Base-by-base conservation (phyloP, 768 basidiomycete species). In the Neoboletus magnificus region DNA sequence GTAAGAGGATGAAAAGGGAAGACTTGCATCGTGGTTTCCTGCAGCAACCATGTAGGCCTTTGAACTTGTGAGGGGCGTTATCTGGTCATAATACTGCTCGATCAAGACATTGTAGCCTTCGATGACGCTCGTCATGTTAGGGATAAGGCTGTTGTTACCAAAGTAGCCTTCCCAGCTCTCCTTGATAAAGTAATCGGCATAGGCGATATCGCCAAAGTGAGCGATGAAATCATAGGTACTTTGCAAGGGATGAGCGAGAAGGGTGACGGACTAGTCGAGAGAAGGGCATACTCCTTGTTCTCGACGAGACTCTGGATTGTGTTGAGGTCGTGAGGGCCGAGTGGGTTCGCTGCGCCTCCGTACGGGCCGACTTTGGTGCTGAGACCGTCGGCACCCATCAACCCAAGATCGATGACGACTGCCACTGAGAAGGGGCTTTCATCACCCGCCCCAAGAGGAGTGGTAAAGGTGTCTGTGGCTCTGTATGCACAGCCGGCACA, bases 101-200 rank as follows among this genome's bases (percentile, higher is more conserved):
- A 65, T 50, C 40, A 69, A 37, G 25, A 48, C 56, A 2, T 68
- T 67, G 33, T 67, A 68, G 18, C 67, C 65, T 0, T 69, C 55
- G 7, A 62, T 15, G 12, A 65, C 54, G 37, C 65, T 65, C 11
- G 67, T 69, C 57, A 51, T 47, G 30, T 68, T 68, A 0, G 61
- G 63, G 36, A 68, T 59, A 2, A 67, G 58, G 42, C 61, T 69
- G 33, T 65, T 15, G 22, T 62, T 69, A 5, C 67, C 67, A 41
- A 68, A 68, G 52, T 68, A 69, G 27, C 67, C 67, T 44, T 68
- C 12, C 67, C 67, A 68, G n/a, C 67, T 68, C 39, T 68, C 67
- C 15, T 58, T 61, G 42, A 68, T 65, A 20, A 68, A 67, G 54
- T 69, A 69, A 50, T 69, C 67, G 6, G 67, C 39, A 27, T 67